A percentile compares a stretch with the other conserved stretches of the same genome.
These are phyloP conservation scores for Diospyros lotus DNA, from an alignment of 148 eudicot genomes.

Conservation along the genomic window DNA sequence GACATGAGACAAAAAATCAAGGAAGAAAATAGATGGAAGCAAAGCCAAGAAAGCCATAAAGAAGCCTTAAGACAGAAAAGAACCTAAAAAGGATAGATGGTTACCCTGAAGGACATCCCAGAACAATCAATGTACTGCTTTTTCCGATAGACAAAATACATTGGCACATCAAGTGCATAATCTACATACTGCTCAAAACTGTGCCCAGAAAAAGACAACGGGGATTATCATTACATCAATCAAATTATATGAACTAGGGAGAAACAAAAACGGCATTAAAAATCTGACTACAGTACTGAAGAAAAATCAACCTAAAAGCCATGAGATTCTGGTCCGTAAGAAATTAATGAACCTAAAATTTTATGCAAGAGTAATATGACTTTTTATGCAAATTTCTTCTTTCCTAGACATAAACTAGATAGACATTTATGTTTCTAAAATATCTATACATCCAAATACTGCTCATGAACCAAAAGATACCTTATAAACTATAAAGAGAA, in stretches of 20 bases:
- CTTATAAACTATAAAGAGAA: background rate
- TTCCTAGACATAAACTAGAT: background rate
- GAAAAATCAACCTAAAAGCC: background rate
- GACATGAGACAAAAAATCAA: background rate
- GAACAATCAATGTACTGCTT: slow-evolving; percentile 79
- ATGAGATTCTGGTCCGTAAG: background rate
- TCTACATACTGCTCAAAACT: slow-evolving; percentile 97
- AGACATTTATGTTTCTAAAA: no score
- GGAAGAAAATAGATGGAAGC: background rate
- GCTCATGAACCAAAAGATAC: background rate
- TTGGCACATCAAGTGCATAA: slow-evolving; percentile 95
- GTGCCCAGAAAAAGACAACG: slow-evolving; percentile 15
- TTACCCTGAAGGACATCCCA: slow-evolving; percentile 91
- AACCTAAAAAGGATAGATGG: slow-evolving; percentile 17
- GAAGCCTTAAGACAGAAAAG: background rate
- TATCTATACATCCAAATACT: background rate
- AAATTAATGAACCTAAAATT: background rate
- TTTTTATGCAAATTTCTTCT: background rate
- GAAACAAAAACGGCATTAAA: background rate
- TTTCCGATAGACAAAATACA: slow-evolving; percentile 87
- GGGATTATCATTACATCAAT: slow-evolving; percentile 8
- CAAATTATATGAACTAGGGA: background rate
- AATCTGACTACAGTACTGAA: background rate
- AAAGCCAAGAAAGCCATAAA: background rate
- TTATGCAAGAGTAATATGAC: background rate